These are phyloP conservation scores for Sugiyamaella mastotermitis DNA, from an alignment of 805 yeast species.

Conservation along the genomic window DNA sequence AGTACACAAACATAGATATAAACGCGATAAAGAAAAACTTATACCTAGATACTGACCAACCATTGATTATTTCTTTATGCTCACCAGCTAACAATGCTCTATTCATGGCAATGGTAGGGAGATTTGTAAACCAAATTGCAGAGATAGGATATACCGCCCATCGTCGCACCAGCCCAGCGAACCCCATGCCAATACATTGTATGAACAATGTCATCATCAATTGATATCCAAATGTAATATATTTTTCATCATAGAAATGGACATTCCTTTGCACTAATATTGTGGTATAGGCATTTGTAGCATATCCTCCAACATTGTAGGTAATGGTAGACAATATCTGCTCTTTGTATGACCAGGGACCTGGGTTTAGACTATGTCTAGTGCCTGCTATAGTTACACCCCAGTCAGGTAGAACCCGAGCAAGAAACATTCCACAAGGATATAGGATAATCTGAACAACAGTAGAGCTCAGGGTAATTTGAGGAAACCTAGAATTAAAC, in stretches of 20 bases:
- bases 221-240: slow-evolving; percentile 41
- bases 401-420: slow-evolving; percentile 34
- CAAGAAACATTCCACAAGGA: slow-evolving; percentile 45
- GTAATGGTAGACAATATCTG: slow-evolving; percentile 54
- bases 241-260: slow-evolving; percentile 16
- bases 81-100: slow-evolving; percentile 35
- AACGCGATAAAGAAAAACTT: slow-evolving; percentile 38
- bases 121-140: slow-evolving; percentile 46
- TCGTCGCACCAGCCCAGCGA: slow-evolving; percentile 51
- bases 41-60: slow-evolving; percentile 54
- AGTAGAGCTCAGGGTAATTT: slow-evolving; percentile 37
- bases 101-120: slow-evolving; percentile 51
- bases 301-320: slow-evolving; percentile 23
- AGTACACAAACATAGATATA: slow-evolving; percentile 39
- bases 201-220: slow-evolving; percentile 40
- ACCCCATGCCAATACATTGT: slow-evolving; percentile 48
- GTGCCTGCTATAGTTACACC: slow-evolving; percentile 36
- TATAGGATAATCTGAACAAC: slow-evolving; percentile 44
- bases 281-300: slow-evolving; percentile 20
- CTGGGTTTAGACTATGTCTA: slow-evolving; percentile 47
- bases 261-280: slow-evolving; percentile 23
- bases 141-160: slow-evolving; percentile 41
- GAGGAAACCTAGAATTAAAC: slow-evolving; percentile 49
- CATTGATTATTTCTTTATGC: slow-evolving; percentile 25
- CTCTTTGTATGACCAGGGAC: slow-evolving; percentile 61